phyloP scores from a whole-genome alignment of 352 stramenopile genomes.

The Globisporangium iwayamae region DNA sequence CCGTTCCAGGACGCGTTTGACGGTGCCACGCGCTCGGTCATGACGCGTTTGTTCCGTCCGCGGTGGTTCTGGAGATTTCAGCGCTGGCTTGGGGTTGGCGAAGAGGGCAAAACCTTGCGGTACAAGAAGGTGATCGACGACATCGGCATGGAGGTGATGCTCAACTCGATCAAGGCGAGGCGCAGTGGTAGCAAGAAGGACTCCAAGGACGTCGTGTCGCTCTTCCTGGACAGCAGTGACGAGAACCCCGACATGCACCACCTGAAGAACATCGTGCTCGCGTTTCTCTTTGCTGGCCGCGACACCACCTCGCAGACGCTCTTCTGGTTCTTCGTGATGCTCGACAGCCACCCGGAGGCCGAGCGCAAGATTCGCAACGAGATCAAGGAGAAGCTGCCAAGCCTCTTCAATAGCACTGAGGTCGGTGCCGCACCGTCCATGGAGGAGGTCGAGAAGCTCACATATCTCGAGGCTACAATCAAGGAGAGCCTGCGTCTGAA shows the following conservation, averaged over 20 bases:
- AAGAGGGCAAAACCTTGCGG: conserved; percentile 30
- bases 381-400: conserved; percentile 26
- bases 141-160: conserved; percentile 43
- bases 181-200: conserved; percentile 1
- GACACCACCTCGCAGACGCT: conserved; percentile 76
- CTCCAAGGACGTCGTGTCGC: conserved; percentile 38
- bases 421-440: conserved; percentile 25
- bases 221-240: conserved; percentile 40
- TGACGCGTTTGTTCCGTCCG: conserved; percentile 29
- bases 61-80: conserved; percentile 47
- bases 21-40: conserved; percentile 25
- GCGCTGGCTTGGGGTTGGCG: conserved; percentile 27
- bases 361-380: conserved; percentile 44
- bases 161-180: conserved; percentile 24
- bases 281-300: conserved; percentile 76
- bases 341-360: conserved; percentile 47
- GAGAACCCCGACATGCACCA: conserved; percentile 19
- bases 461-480: conserved; percentile 45
- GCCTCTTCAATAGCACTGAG: background rate
- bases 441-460: conserved; percentile 38
- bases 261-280: conserved; percentile 73
- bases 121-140: conserved; percentile 45
- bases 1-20: conserved; percentile 55
- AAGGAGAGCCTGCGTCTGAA: conserved; percentile 67
- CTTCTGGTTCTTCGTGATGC: conserved; percentile 68